Percentiles rank a stretch among this genome's conserved stretches.
phyloP scores from a whole-genome alignment of 768 basidiomycete genomes.

The Boletus barrowsii region DNA sequence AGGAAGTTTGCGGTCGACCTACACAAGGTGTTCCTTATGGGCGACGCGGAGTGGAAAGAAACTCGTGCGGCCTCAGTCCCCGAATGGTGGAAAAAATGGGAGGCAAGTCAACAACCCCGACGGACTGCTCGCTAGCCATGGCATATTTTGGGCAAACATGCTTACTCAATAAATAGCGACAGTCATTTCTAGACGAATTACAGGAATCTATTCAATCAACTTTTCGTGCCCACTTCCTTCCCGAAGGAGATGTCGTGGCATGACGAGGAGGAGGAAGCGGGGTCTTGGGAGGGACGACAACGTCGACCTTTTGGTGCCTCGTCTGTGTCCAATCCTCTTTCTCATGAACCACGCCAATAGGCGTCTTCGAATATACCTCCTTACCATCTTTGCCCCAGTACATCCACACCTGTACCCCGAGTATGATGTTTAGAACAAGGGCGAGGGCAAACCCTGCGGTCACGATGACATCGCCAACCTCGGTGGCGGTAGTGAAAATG shows the following conservation, averaged over 20 bases:
- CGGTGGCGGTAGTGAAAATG: constrained; percentile 89
- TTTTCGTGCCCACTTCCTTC: constrained; percentile 72
- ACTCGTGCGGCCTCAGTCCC: constrained; percentile 22
- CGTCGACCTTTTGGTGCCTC: constrained; percentile 35
- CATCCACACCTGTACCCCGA: constrained; percentile 80
- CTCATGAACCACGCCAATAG: constrained; percentile 23
- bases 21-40: constrained; percentile 26
- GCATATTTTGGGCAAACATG: not conserved
- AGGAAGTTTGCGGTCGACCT: constrained; percentile 15
- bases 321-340: constrained; percentile 29
- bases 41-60: constrained; percentile 23
- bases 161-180: constrained; percentile 19
- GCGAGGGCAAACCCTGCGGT: constrained; percentile 82
- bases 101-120: constrained; percentile 18
- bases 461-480: constrained; percentile 81
- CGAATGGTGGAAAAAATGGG: constrained; percentile 33
- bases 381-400: constrained; percentile 67
- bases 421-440: constrained; percentile 75
- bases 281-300: constrained; percentile 42
- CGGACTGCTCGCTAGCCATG: constrained; percentile 1
- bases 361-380: constrained; percentile 23
- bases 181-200: constrained; percentile 10
- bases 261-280: constrained; percentile 43
- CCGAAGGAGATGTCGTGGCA: constrained; percentile 43
- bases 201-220: constrained; percentile 49